These are phyloP conservation scores for Podila horticola DNA, from an alignment of 192 early-diverging fungal species.

Conservation along the genomic window DNA sequence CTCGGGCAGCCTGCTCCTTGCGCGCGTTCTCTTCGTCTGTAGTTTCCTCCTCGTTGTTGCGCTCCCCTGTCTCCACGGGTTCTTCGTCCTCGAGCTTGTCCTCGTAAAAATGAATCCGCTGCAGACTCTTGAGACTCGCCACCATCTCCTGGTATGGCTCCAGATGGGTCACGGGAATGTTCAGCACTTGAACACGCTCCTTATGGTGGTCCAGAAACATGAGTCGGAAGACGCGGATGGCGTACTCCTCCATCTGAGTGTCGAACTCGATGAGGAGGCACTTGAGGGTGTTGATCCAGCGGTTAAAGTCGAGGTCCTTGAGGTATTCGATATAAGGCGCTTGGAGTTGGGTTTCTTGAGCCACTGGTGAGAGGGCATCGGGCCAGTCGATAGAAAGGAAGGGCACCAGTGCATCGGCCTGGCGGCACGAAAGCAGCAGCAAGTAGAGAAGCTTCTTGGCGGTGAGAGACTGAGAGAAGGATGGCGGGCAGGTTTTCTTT, in stretches of 20 bases:
- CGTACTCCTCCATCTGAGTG: conserved; percentile 9
- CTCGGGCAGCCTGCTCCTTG: conserved; percentile 1
- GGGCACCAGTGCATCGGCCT: conserved; percentile 18
- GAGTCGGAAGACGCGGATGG: conserved; percentile 17
- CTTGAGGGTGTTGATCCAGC: conserved; percentile 28
- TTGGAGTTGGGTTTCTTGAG: neutral
- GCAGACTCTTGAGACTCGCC: conserved; percentile 9
- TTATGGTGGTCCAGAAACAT: conserved; percentile 34
- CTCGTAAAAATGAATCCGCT: conserved; percentile 28
- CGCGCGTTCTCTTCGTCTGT: neutral
- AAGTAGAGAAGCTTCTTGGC: conserved; percentile 29
- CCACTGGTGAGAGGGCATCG: conserved; percentile 21
- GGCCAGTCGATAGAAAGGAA: conserved; percentile 35
- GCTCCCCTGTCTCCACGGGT: neutral
- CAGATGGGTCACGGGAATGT: conserved; percentile 33
- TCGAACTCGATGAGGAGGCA: conserved; percentile 7
- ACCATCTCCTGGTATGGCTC: conserved; percentile 15
- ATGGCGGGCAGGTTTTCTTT: neutral
- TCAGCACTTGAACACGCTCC: conserved; percentile 6
- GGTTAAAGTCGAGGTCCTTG: conserved; percentile 17
- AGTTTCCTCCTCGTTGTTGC: neutral
- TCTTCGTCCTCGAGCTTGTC: conserved; percentile 3
- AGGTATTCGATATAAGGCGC: conserved; percentile 24
- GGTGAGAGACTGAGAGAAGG: neutral
- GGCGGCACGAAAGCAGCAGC: conserved; percentile 27